Conservation (phyloP, 2,329 filamentous ascomycete genomes). For the Diaporthe sp. region DNA sequence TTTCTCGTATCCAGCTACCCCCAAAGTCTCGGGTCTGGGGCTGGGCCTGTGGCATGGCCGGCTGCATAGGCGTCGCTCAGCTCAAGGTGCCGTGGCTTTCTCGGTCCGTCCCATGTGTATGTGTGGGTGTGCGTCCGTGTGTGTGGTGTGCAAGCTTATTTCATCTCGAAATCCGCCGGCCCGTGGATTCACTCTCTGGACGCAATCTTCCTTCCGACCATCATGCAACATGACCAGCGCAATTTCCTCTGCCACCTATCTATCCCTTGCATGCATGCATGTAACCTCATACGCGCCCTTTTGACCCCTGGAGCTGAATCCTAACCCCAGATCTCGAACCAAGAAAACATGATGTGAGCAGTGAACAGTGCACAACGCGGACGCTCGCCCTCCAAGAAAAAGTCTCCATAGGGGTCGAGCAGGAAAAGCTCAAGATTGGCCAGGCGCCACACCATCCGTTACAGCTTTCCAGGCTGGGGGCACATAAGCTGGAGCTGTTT, state of each 20-base stretch:
- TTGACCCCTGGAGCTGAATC: background rate
- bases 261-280: constrained; percentile 2
- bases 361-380: background rate
- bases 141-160: constrained; percentile 15
- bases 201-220: constrained; percentile 8
- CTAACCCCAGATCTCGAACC: constrained; percentile 17
- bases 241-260: constrained; percentile 17
- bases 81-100: constrained; percentile 18
- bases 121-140: background rate
- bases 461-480: constrained; percentile 19
- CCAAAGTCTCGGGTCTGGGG: constrained; percentile 10
- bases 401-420: background rate
- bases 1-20: background rate
- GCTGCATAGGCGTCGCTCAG: constrained; percentile 1
- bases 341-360: background rate
- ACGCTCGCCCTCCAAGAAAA: background rate
- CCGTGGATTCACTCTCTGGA: background rate
- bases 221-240: constrained; percentile 14
- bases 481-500: constrained; percentile 24
- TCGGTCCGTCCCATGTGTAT: constrained; percentile 25
- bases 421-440: constrained; percentile 14
- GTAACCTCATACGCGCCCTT: constrained; percentile 19
- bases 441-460: constrained; percentile 17
- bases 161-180: constrained; percentile 18
- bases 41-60: background rate